Base-by-base conservation (phyloP, 2,329 filamentous ascomycete genomes). In the Microsporum canis region DNA sequence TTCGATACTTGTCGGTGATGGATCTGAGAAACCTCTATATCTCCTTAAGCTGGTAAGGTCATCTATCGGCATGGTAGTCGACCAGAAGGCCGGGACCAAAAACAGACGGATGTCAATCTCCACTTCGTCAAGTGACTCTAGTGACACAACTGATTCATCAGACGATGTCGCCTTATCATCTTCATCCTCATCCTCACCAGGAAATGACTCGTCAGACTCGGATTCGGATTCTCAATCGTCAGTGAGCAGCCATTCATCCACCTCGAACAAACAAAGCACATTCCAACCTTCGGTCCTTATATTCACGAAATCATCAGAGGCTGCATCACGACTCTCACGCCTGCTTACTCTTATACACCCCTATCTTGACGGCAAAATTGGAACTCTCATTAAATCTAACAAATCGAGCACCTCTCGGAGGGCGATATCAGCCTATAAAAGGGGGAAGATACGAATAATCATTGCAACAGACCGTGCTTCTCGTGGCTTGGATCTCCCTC, bases 381-480 rank as follows among this genome's bases (percentile, higher is more conserved):
- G 84, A 62, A 89, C 86, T 0, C 82, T 94, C 63, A 89, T 89
- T 12, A 91, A 89, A 23, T 88, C 88, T 0, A 87, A 86, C 31
- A 84, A 88, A n/a, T 88, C 86, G 0, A 83, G 86, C 12, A 80
- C 82, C 12, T 86, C 88, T 14, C 82, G 84, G 63, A 85, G 84
- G 67, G 84, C 86, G 0, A 78, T 91, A 29, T 79, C 80, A 31
- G 80, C 82, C n/a, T 91, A 92, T 71, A 76, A 80, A 2, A 72
- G 77, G 5, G 81, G 80, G 61, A 82, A 82, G 62, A 74, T 88
- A 31, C 85, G 85, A 5, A 84, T 95, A 55, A 83, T 97, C 49
- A 86, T 97, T 53, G 91, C 91, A 0, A 95, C 94, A 0, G 92
- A 97, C 71, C 87, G 95, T n/a, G 89, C 94, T 0, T 89, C 91